Evolutionary conservation across 371 early-diverging fungal species (phyloP), one percentile per base, ranked within the genome.

Genomic region (Aphelidium insulamus): DNA sequence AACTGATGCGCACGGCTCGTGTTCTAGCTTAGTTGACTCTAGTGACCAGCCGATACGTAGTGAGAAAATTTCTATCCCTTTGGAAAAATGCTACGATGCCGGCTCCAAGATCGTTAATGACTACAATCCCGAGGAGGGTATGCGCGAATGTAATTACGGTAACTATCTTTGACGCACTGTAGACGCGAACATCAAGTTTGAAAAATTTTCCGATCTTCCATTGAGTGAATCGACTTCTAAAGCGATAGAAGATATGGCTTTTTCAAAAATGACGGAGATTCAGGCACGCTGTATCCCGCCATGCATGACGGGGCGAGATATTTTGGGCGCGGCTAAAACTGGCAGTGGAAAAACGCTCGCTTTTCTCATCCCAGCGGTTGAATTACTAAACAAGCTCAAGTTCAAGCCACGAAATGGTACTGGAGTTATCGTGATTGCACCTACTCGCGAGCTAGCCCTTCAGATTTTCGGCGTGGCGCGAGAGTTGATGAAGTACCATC

Each of bases 321-420:
- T 99, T 22, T 58, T 98, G 27, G 99, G 97, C 24, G 92, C 97
- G 34, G 98, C 99, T 21, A 87, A 92, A 54, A 99, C 99, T 1
- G 98, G 99, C 15, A 78, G 80, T 14, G 97, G 97, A 34, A 98
- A 98, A 57, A 99, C 99, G 9, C 66, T 98, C 28, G 81, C 98
- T 9, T 98, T 97, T 57, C 54, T 97, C 46, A 69, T 99, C 22
- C 98, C 98, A 26, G 87, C 90, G 11, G 58, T 98, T 27, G 91
- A 97, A 47, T 45, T 85, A 37, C 57, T 97, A 20, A 59, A 65
- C 40, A 75, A 61, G 39, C 58, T 84, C 16, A 73, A 77, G 49
- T 74, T 74, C 48, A 91, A 91, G 64, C 83, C 94, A 18, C 72
- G 92, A 49, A 92, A 91, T 45, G 97, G 85, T 35, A 92, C 94